phyloP scores from a whole-genome alignment of 352 stramenopile species.

The Phytophthora sansomeana region DNA sequence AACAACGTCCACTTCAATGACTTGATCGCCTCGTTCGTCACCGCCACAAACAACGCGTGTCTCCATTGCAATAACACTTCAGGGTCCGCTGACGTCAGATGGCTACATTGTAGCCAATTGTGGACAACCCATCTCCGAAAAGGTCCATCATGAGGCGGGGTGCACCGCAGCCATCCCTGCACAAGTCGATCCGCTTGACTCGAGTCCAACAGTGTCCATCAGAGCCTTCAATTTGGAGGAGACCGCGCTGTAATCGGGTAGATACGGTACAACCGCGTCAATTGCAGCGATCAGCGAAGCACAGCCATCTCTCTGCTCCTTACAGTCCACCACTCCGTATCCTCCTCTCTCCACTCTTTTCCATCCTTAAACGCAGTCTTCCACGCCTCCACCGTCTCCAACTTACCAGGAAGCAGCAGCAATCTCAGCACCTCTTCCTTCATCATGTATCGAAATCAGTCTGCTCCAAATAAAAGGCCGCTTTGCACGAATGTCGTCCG shows the following conservation, averaged over 20 bases:
- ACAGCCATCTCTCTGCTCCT: conserved; percentile 5
- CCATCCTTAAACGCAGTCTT: conserved; percentile 6
- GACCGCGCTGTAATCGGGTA: conserved; percentile 56
- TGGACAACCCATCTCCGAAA: conserved; percentile 53
- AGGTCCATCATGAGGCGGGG: conserved; percentile 2
- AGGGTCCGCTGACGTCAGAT: conserved; percentile 22
- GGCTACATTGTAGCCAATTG: conserved; percentile 36
- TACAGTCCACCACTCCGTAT: not conserved
- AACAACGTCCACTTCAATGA: conserved; percentile 40
- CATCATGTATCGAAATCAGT: conserved; percentile 1
- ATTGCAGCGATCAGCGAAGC: conserved; percentile 32
- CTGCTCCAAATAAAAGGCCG: not conserved
- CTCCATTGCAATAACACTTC: conserved; percentile 40
- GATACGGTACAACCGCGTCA: conserved; percentile 47
- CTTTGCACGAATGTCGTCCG: not conserved
- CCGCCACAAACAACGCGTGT: conserved; percentile 43
- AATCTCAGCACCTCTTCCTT: conserved; percentile 34
- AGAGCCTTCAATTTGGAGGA: conserved; percentile 38
- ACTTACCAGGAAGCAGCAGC: conserved; percentile 27
- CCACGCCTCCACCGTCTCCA: conserved; percentile 42
- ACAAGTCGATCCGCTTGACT: conserved; percentile 35
- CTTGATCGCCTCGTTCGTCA: conserved; percentile 37
- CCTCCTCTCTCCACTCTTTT: not conserved
- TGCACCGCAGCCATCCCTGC: conserved; percentile 39
- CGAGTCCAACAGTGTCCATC: conserved; percentile 37